Base-by-base conservation (phyloP, 495 filamentous ascomycete species). In the Xylaria acuta region DNA sequence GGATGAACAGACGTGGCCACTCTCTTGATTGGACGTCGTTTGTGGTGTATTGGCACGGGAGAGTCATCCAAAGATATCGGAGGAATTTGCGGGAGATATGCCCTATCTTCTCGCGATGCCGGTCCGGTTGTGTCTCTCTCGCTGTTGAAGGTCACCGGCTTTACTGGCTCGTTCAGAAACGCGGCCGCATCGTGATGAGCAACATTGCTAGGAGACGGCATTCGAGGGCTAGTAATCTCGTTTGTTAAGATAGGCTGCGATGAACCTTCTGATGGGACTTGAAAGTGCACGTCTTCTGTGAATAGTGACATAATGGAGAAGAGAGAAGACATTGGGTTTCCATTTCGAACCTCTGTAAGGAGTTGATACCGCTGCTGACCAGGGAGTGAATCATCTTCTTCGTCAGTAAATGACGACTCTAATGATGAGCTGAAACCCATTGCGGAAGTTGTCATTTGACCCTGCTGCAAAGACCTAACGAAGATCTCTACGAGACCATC, bases 401-500 rank as follows among this genome's bases (percentile, higher is more conserved):
- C 86, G 27, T 93, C 92, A 25, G 91, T 89, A n/a, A 91, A 90
- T 3, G 85, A 84, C 2, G 81, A 81, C 65, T 82, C 73, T 62
- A 72, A 60, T 20, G 73, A 70, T 38, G 71, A 68, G n/a, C 71
- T 51, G 34, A 72, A 54, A 25, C 67, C 69, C 45, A 69, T 72
- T 49, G 64, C 64, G 6, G 75, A 64, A 79, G 76, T 47, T 82
- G 83, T 36, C 34, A 77, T 79, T 32, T 82, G 76, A 3, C 81
- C 82, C 53, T 92, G 87, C 18, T 90, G 88, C 25, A 88, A 89
- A 25, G 96, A 97, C 79, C 97, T 98, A 77, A 98, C 96, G 79
- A 98, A 99, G 53, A 99, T 98, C 81, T 99, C 95, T 1, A 99
- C 97, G 71, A 98, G 76, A 0, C 96, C 96, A 85, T 99, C 97